Evolutionary conservation across 352 stramenopile species (phyloP).

Genomic region (Phytophthora aleatoria): DNA sequence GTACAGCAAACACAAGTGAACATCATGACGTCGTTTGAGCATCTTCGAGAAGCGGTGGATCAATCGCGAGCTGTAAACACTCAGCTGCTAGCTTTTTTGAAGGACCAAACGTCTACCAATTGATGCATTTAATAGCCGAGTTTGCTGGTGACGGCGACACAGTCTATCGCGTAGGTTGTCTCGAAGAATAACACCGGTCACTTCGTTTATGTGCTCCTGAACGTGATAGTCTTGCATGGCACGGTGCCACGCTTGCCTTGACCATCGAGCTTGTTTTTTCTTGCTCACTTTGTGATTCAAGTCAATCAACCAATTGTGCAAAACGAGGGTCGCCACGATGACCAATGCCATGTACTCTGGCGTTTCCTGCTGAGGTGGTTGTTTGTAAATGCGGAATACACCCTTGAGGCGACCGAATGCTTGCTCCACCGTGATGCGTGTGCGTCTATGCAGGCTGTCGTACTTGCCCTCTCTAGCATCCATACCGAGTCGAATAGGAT

Average conservation of each 20-base stretch:
- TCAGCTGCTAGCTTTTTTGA: not conserved
- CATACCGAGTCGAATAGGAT: not conserved
- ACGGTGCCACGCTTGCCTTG: not conserved
- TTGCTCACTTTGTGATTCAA: not conserved
- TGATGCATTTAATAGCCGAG: not conserved
- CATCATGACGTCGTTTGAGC: not conserved
- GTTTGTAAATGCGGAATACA: not conserved
- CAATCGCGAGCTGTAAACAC: not conserved
- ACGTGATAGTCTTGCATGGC: not conserved
- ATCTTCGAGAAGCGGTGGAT: not conserved
- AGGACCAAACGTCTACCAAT: not conserved
- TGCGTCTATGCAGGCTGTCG: not conserved
- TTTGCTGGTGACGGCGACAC: not conserved
- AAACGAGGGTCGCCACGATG: not conserved
- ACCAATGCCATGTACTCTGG: not conserved
- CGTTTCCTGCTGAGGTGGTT: not conserved
- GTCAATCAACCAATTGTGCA: not conserved
- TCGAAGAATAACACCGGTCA: not conserved
- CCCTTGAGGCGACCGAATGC: not conserved
- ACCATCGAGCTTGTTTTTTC: not conserved
- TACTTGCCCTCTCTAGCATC: not conserved
- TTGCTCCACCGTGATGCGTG: not conserved
- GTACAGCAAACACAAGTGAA: not conserved
- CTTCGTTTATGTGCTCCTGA: not conserved
- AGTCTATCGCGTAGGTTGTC: not conserved